Evolutionary conservation across 2,329 filamentous ascomycete genomes (phyloP).

Genomic region (Penicillium occitanis): DNA sequence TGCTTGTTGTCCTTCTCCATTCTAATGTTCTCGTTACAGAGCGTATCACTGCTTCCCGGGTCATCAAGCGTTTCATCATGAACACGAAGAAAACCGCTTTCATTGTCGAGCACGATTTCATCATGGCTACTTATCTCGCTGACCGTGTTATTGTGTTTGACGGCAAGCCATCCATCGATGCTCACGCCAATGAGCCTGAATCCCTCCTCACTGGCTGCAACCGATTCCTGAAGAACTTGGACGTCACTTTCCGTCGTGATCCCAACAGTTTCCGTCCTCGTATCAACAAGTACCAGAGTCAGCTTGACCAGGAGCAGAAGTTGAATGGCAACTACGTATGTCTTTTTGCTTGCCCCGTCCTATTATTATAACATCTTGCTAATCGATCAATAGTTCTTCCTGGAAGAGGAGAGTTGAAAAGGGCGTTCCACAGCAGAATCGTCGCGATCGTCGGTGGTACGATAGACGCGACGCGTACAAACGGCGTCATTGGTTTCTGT

Average conservation of each 20-base stretch:
- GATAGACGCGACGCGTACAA: conserved; percentile 39
- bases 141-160: conserved; percentile 99
- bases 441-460: conserved; percentile 38
- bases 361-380: background rate
- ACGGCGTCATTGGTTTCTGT: conserved; percentile 34
- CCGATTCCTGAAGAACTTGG: conserved; percentile 90
- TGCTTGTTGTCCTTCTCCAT: background rate
- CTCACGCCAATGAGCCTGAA: conserved; percentile 86
- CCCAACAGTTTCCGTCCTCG: conserved; percentile 93
- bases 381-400: conserved; percentile 71
- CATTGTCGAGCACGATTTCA: conserved; percentile 99
- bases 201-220: conserved; percentile 95
- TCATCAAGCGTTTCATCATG: conserved; percentile 99
- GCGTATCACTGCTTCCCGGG: conserved; percentile 93
- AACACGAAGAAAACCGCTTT: conserved; percentile 99
- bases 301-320: conserved; percentile 98
- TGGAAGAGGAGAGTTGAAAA: conserved; percentile 80
- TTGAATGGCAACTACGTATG: conserved; percentile 83
- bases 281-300: conserved; percentile 96
- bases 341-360: conserved; percentile 26
- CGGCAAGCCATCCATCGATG: conserved; percentile 82
- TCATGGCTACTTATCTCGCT: conserved; percentile 81
- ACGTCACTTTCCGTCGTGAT: conserved; percentile 98
- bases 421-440: conserved; percentile 52
- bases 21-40: conserved; percentile 40